Base-by-base conservation (phyloP, 768 basidiomycete species). In the Calocera viscosa region DNA sequence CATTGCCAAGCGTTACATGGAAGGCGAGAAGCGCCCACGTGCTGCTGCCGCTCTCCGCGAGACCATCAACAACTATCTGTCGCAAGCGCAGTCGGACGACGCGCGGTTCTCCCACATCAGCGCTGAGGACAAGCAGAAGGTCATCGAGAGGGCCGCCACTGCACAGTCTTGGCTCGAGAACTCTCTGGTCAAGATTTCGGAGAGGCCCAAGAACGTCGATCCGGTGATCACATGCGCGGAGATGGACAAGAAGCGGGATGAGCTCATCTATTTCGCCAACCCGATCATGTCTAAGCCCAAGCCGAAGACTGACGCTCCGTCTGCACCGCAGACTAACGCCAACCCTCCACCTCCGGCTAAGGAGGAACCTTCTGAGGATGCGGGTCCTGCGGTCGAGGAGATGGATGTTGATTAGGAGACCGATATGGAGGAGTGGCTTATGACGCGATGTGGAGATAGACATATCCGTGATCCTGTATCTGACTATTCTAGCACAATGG, bases 131-230 rank as follows among this genome's bases (percentile, higher is more conserved):
- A 90, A 87, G 77, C 84, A 92, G 79, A 75, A 79, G 60, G 85
- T 94, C 70, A 82, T 97, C 71, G 96, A 99, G 79, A 90, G 89
- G 76, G 87, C 87, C 67, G 96, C 90, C 64, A 92, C 86, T 11
- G 80, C 88, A 40, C 88, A 92, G 78, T 90, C 96, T 78, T 98
- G 95, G 96, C 83, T 99, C 67, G 91, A 96, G 73, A 94, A 99
- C 81, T 84, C 90, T 82, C 84, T 85, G 68, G 87, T 85, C 68
- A 80, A 87, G 71, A 96, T 98, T 82, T 81, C 83, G 8, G 95
- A 98, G 82, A 81, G 87, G 66, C 78, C 88, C 75, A 95, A 96
- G 86, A 89, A 90, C 75, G 85, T 87, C 66, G 88, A 94, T 74
- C 88, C 93, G 28, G 83, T 91, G 68, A 77, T 98, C 76, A 92